Conservation (phyloP, 2,329 filamentous ascomycete species). For the Leptographium galeiforme region DNA sequence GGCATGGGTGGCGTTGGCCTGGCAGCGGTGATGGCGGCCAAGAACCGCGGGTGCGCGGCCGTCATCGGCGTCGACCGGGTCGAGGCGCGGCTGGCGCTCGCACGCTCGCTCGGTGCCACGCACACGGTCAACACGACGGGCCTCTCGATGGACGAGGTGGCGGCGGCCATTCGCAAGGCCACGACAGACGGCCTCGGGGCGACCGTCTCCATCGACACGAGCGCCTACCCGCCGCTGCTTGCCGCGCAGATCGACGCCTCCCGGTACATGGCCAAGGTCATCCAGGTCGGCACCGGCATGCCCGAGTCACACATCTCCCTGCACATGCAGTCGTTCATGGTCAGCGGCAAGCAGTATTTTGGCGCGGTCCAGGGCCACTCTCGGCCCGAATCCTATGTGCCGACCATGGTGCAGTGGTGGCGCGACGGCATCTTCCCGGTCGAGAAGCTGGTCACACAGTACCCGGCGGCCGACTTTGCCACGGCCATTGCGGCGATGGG, state of each 20-base stretch:
- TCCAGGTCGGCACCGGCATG: slow-evolving; percentile 5
- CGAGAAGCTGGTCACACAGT: no score
- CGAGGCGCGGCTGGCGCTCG: slow-evolving; percentile 25
- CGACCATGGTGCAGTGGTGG: slow-evolving; percentile 3
- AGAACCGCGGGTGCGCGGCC: slow-evolving; percentile 13
- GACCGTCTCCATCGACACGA: slow-evolving; percentile 1
- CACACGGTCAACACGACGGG: slow-evolving; percentile 4
- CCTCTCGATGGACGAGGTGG: background rate
- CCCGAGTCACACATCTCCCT: background rate
- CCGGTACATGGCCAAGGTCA: slow-evolving; percentile 1
- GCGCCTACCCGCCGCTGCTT: slow-evolving; percentile 1
- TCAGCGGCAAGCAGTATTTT: slow-evolving; percentile 5
- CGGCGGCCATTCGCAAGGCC: background rate
- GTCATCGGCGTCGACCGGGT: slow-evolving; percentile 34
- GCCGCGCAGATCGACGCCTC: background rate
- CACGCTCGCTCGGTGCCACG: slow-evolving; percentile 30
- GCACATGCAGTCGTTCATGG: slow-evolving; percentile 4
- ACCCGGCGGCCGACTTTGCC: background rate
- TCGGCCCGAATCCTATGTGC: background rate
- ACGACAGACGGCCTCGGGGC: background rate
- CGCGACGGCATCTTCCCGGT: background rate
- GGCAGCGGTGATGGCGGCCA: slow-evolving; percentile 24
- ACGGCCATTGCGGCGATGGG: background rate
- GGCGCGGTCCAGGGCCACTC: slow-evolving; percentile 2
- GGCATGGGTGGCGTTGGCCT: slow-evolving; percentile 28